A percentile compares a stretch with the other conserved stretches of the same genome.
Conservation (phyloP, 192 early-diverging fungal species). For the Geranomyces michiganensis region DNA sequence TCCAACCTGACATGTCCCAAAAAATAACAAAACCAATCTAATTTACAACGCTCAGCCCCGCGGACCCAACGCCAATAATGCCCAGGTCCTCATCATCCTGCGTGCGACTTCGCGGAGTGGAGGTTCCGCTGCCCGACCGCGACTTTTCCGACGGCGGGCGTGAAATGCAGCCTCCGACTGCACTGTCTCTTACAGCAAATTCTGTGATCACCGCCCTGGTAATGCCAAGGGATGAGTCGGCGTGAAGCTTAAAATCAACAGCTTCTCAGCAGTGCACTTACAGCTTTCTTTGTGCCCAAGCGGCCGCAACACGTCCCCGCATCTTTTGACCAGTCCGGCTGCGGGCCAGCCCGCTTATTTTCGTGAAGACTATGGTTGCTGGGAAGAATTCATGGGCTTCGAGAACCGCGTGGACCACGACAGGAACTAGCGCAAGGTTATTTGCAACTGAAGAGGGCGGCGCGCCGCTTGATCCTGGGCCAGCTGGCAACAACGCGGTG, state of each 20-base stretch:
- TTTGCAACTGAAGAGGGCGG: slow-evolving; percentile 5
- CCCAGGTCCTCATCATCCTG: neutral
- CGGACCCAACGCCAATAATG: neutral
- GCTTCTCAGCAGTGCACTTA: too few species aligned
- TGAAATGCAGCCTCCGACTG: neutral
- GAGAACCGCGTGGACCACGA: slow-evolving; percentile 67
- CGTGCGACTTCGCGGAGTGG: neutral
- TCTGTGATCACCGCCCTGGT: neutral
- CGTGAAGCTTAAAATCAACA: neutral
- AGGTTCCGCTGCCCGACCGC: neutral
- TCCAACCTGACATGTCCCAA: too few species aligned
- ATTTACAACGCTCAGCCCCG: neutral
- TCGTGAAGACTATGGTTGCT: slow-evolving; percentile 70
- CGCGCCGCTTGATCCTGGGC: neutral
- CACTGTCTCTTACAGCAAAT: neutral
- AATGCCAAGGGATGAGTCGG: neutral
- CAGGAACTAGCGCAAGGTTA: slow-evolving; percentile 58
- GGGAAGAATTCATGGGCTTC: slow-evolving; percentile 73
- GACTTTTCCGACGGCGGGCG: slow-evolving; percentile 1
- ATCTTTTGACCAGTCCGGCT: slow-evolving; percentile 67
- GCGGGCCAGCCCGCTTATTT: slow-evolving; percentile 57
- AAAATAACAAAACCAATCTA: too few species aligned
- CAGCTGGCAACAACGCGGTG: neutral
- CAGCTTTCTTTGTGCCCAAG: slow-evolving; percentile 11
- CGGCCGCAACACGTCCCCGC: slow-evolving; percentile 30